Percentiles rank a stretch among this genome's conserved stretches.
These are phyloP conservation scores for Cajanus cajan DNA, from an alignment of 306 rosid species.

Conservation along the genomic window DNA sequence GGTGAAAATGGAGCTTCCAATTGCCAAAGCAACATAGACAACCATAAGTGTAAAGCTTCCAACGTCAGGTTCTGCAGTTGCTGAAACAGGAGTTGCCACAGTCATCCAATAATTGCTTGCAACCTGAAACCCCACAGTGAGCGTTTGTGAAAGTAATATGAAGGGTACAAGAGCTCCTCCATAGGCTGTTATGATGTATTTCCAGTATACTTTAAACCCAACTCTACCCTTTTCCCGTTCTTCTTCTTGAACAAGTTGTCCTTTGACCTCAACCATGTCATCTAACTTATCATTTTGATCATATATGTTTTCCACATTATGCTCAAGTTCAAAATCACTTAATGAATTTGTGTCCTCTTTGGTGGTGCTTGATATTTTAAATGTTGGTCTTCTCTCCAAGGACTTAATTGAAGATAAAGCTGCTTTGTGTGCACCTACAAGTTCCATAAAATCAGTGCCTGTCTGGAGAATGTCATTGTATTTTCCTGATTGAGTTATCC, in stretches of 20 bases:
- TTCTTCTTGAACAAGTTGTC: conserved; percentile 88
- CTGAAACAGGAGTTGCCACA: conserved; percentile 70
- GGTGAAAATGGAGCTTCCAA: conserved; percentile 61
- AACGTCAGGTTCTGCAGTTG: conserved; percentile 42
- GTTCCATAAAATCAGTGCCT: conserved; percentile 75
- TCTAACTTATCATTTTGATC: conserved; percentile 38
- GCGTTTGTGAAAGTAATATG: conserved; percentile 57
- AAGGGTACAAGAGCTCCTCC: conserved; percentile 86
- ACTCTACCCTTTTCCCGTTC: conserved; percentile 84
- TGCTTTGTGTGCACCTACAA: conserved; percentile 73
- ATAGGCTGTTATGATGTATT: conserved; percentile 61
- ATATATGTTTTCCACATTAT: conserved; percentile 36
- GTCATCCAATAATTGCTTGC: conserved; percentile 95
- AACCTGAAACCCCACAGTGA: conserved; percentile 55
- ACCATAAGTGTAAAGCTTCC: conserved; percentile 46
- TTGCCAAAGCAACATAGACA: conserved; percentile 63
- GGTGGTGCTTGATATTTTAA: conserved; percentile 14
- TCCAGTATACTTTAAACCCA: conserved; percentile 67
- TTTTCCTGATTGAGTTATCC: conserved; percentile 74
- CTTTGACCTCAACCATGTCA: conserved; percentile 40
- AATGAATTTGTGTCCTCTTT: conserved; percentile 28
- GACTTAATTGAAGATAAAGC: conserved; percentile 63
- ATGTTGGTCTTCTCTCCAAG: conserved; percentile 28
- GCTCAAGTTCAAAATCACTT: conserved; percentile 30
- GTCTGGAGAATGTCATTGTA: conserved; percentile 60